Evolutionary conservation across 2,329 filamentous ascomycete genomes (phyloP).

Genomic region (Tolypocladium amazonense): DNA sequence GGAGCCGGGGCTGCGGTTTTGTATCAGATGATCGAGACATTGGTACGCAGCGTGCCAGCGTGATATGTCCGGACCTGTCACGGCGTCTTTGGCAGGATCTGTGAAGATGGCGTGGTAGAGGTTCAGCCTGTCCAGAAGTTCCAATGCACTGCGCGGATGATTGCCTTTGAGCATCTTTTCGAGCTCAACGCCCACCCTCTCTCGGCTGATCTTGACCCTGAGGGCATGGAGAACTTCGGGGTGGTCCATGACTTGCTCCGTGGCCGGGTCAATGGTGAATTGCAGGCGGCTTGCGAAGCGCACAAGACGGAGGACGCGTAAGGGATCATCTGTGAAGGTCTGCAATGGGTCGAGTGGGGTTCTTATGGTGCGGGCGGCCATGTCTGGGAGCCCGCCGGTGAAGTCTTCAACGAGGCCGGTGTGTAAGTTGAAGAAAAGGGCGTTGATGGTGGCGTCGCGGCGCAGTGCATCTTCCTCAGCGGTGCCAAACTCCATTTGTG

Average conservation of each 20-base stretch:
- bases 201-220: constrained; percentile 81
- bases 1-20: constrained; percentile 32
- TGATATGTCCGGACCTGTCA: constrained; percentile 43
- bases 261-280: constrained; percentile 64
- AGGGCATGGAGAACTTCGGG: constrained; percentile 68
- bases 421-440: constrained; percentile 89
- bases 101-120: constrained; percentile 68
- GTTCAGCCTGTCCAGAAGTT: constrained; percentile 53
- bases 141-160: constrained; percentile 50
- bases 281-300: constrained; percentile 79
- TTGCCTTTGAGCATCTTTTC: constrained; percentile 29
- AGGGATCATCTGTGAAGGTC: constrained; percentile 89
- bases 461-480: constrained; percentile 81
- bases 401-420: constrained; percentile 75
- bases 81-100: constrained; percentile 46
- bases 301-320: constrained; percentile 77
- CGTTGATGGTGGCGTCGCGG: constrained; percentile 88
- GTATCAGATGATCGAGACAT: constrained; percentile 42
- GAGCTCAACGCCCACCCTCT: constrained; percentile 76
- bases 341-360: constrained; percentile 82
- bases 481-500: constrained; percentile 87
- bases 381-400: constrained; percentile 66
- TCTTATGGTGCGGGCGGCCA: constrained; percentile 61
- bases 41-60: constrained; percentile 56
- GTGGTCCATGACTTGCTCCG: constrained; percentile 66